Evolutionary conservation across 768 basidiomycete genomes (phyloP), one percentile per base, ranked within the genome.

Genomic region (Boletus rubropictus): DNA sequence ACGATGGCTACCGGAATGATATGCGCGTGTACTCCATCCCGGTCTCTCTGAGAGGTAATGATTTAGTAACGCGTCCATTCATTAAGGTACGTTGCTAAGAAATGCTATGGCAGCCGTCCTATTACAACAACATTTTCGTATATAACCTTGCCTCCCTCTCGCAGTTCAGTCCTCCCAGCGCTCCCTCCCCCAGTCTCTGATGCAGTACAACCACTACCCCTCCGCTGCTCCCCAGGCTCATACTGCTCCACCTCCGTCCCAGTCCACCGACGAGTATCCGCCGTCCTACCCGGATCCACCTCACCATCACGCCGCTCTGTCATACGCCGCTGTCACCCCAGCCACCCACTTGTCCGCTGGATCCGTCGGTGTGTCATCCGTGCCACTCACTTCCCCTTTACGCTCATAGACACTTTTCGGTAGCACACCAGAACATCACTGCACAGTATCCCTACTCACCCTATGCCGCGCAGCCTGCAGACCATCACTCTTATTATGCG

Each of bases 51-150:
- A 60, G 56, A 68, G 56, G 66, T 66, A 66, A 66, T 66, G 55
- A 68, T 66, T 68, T 62, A 66, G 65, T 66, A 66, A 66, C 64
- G 36, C 46, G 34, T 66, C 54, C 47, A 34, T 66, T 62, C 66
- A 66, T 66, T 66, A 66, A 66, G 65, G 65, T 64, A 66, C 65
- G 54, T 60, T 64, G 60, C 64, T 60, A 68, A 58, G 63, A 63
- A 64, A 66, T 63, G 49, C 54, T 33, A 51, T 62, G 58, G 55
- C 60, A 68, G 64, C 65, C 64, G 49, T 55, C 54, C 58, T 56
- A 65, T 60, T 60, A 68, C 58, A 60, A 53, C 55, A 52, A 49
- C 46, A 50, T 55, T 66, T 59, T 63, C 58, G 51, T 66, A 66
- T 66, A 66, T 64, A 66, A 68, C 51, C 53, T 42, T 50, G 40